Conservation (phyloP, 1,284 basidiomycete genomes). For the Clitocybe nebularis region DNA sequence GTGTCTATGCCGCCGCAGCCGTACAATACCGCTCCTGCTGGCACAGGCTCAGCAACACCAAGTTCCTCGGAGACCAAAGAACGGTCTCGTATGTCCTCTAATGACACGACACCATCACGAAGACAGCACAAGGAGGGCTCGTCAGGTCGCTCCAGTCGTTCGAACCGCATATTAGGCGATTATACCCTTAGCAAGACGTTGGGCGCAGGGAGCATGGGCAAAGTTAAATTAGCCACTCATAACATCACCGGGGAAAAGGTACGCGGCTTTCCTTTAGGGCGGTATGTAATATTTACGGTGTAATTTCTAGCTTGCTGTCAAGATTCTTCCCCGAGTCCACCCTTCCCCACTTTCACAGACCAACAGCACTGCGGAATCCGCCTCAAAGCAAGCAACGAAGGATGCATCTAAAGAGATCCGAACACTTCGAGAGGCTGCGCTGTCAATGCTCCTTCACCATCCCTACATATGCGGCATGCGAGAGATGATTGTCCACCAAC, state of each 20-base stretch:
- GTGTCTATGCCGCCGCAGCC: conserved; percentile 22
- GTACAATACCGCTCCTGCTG: conserved; percentile 14
- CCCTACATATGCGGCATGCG: conserved; percentile 99
- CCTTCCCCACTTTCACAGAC: conserved; percentile 40
- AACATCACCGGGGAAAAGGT: conserved; percentile 92
- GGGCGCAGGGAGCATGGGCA: conserved; percentile 98
- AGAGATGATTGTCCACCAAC: conserved; percentile 93
- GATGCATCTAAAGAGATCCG: conserved; percentile 96
- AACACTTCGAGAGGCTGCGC: conserved; percentile 91
- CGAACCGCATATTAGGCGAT: conserved; percentile 79
- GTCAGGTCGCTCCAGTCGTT: conserved; percentile 30
- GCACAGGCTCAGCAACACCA: conserved; percentile 27
- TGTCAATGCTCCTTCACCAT: conserved; percentile 93
- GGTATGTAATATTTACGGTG: conserved; percentile 5
- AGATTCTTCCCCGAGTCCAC: conserved; percentile 88
- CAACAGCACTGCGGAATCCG: conserved; percentile 48
- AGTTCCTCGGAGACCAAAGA: conserved; percentile 26
- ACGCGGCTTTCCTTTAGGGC: conserved; percentile 23
- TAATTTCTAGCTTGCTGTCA: conserved; percentile 85
- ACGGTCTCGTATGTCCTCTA: conserved; percentile 26
- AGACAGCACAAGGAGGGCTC: conserved; percentile 20
- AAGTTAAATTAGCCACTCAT: conserved; percentile 95
- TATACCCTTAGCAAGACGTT: conserved; percentile 97
- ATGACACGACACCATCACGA: conserved; percentile 17
- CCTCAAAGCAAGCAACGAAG: conserved; percentile 81